These are phyloP conservation scores for Cyclanthera cordifolia DNA, from an alignment of 306 rosid genomes.

Conservation along the genomic window DNA sequence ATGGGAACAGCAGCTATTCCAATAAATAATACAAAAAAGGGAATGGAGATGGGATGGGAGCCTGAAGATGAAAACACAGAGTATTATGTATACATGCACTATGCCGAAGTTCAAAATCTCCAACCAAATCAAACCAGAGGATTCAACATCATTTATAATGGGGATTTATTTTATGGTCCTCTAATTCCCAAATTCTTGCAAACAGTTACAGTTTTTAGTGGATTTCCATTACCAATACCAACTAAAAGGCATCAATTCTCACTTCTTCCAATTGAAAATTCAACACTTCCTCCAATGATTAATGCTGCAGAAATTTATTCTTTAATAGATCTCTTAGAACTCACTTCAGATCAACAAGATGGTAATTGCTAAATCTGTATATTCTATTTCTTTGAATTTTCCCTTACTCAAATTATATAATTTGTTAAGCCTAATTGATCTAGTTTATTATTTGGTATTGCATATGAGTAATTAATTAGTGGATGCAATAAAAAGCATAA, in stretches of 20 bases:
- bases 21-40: background rate
- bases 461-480: background rate
- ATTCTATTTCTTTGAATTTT: background rate
- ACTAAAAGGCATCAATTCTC: slow-evolving; percentile 10
- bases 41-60: slow-evolving; percentile 15
- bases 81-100: slow-evolving; percentile 36
- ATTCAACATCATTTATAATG: slow-evolving; percentile 33
- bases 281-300: slow-evolving; percentile 48
- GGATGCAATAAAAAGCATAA: slow-evolving; percentile 6
- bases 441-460: too few relatives aligned
- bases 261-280: slow-evolving; percentile 15
- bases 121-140: slow-evolving; percentile 22
- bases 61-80: slow-evolving; percentile 1
- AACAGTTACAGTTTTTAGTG: slow-evolving; percentile 10
- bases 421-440: too few relatives aligned
- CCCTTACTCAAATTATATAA: too few relatives aligned
- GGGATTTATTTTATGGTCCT: slow-evolving; percentile 12
- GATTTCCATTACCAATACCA: background rate
- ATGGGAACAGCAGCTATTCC: slow-evolving; percentile 27
- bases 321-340: slow-evolving; percentile 17
- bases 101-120: slow-evolving; percentile 32
- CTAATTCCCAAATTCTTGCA: slow-evolving; percentile 17
- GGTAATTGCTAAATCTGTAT: slow-evolving; percentile 18
- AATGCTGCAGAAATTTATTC: slow-evolving; percentile 40
- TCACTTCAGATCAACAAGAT: slow-evolving; percentile 28